phyloP scores from a whole-genome alignment of 2,329 filamentous ascomycete species.

The Cordyceps javanica region DNA sequence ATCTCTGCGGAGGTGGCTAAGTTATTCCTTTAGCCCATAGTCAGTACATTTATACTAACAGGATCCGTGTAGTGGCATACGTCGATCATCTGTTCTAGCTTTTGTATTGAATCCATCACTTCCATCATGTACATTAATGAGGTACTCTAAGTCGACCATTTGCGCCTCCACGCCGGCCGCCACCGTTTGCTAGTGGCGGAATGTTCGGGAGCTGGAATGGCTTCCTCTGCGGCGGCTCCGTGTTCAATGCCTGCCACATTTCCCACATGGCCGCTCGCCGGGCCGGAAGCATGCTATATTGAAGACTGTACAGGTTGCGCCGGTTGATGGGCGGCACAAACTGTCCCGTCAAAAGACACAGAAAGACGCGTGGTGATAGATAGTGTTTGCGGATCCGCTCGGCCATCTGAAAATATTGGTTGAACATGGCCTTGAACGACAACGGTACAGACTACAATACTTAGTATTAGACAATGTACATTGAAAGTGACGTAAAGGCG shows the following conservation, averaged over 20 bases:
- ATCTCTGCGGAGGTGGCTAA: no score
- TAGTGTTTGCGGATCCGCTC: constrained; percentile 93
- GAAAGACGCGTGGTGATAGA: constrained; percentile 77
- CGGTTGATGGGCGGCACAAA: constrained; percentile 94
- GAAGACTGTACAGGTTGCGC: constrained; percentile 88
- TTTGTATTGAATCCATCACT: background rate
- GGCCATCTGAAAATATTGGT: constrained; percentile 94
- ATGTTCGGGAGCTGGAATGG: constrained; percentile 31
- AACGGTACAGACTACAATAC: constrained; percentile 70
- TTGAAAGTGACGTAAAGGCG: background rate
- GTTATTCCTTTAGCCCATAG: no score
- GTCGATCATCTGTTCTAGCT: background rate
- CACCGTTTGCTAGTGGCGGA: constrained; percentile 27
- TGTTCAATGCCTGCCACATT: constrained; percentile 71
- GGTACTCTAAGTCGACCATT: constrained; percentile 22
- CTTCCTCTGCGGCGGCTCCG: constrained; percentile 39
- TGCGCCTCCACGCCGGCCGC: constrained; percentile 21
- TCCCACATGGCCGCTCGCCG: constrained; percentile 73
- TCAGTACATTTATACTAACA: no score
- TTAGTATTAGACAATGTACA: background rate
- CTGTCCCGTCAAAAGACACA: constrained; percentile 81
- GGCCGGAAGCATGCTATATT: constrained; percentile 95
- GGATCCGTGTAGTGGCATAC: no score
- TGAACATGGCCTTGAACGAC: constrained; percentile 87
- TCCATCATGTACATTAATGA: constrained; percentile 12